Evolutionary conservation across 768 basidiomycete species (phyloP).

Genomic region (Tylopilus rubrobrunneus): DNA sequence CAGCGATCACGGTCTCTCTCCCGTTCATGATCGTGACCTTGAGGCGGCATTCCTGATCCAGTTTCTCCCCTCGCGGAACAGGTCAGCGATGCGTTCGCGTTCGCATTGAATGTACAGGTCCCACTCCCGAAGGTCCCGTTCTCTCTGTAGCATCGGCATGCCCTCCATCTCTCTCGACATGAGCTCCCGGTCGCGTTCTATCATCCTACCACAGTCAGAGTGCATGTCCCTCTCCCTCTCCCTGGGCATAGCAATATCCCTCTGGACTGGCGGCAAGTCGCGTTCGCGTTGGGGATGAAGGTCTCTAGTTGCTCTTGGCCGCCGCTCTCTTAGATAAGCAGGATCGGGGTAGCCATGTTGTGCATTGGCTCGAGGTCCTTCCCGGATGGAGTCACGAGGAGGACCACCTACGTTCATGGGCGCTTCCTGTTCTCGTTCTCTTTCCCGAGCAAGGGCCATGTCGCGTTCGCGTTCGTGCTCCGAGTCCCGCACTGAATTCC

Average conservation of each 20-base stretch:
- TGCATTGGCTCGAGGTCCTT: constrained; percentile 23
- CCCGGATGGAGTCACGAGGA: constrained; percentile 20
- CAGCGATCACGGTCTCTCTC: constrained; percentile 32
- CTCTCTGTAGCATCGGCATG: too few species aligned
- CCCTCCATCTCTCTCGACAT: too few species aligned
- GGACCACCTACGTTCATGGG: constrained; percentile 13
- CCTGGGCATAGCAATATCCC: too few species aligned
- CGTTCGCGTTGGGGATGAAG: constrained; percentile 25
- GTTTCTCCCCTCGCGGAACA: constrained; percentile 25
- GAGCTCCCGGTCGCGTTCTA: too few species aligned
- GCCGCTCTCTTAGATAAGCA: constrained; percentile 23
- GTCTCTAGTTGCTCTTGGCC: constrained; percentile 19
- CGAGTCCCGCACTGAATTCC: constrained; percentile 24
- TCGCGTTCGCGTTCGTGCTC: constrained; percentile 27
- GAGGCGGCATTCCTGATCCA: constrained; percentile 21
- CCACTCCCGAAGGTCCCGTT: too few species aligned
- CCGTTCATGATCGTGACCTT: too few species aligned
- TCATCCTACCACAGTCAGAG: too few species aligned
- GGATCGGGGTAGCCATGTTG: constrained; percentile 26
- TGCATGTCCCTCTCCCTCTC: too few species aligned
- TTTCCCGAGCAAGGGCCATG: constrained; percentile 14
- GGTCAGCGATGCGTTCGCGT: too few species aligned
- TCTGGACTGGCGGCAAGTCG: constrained; percentile 16
- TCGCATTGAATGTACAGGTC: too few species aligned
- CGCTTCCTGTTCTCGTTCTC: constrained; percentile 26